Base-by-base conservation (phyloP, 768 basidiomycete species). In the Holtermannia corniformis region DNA sequence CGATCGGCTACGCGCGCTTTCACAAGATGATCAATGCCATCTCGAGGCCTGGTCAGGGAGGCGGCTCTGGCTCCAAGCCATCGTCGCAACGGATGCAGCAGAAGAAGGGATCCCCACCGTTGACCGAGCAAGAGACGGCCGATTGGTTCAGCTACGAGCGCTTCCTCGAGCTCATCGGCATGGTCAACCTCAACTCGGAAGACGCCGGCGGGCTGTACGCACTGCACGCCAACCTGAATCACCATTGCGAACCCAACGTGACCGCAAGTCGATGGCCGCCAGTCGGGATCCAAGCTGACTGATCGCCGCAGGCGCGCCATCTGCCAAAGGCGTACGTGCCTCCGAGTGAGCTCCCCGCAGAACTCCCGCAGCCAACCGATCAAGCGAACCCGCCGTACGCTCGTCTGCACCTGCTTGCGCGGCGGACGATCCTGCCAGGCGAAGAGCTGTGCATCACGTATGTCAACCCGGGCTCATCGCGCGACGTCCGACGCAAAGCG, bases 191-290 rank as follows among this genome's bases (percentile, higher is more conserved):
- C 22, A 91, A 90, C 64, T 75, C 90, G 47, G 89, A 91, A 73
- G 80, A 84, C 1, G 86, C 90, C 50, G 88, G 87, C 2, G 89
- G 88, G 1, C 75, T 93, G 10, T 93, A 91, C 72, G 79, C 78
- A 20, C 78, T 91, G 3, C 88, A 92, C 67, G 84, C 88, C 1
- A 86, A 91, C 60, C 70, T 92, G 25, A 95, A 93, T 71, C 90
- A 95, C 69, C 79, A 79, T 5, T 95, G 90, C 71, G 70, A 74
- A 16, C 87, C 90, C 0, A 92, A 88, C 69, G 61, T 83, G 45
- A 85, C 86, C 16, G 82, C 86, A 43, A 47, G 63, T 59, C 0
- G 23, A 11, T 2, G 4, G n/a, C n/a, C n/a, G n/a, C n/a, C n/a
- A n/a, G n/a, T 25, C 12, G 25, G n/a, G 16, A 22, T 23, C 41